Evolutionary conservation across 2,329 filamentous ascomycete genomes (phyloP), one percentile per base, ranked within the genome.

Genomic region (Sclerotinia minor): DNA sequence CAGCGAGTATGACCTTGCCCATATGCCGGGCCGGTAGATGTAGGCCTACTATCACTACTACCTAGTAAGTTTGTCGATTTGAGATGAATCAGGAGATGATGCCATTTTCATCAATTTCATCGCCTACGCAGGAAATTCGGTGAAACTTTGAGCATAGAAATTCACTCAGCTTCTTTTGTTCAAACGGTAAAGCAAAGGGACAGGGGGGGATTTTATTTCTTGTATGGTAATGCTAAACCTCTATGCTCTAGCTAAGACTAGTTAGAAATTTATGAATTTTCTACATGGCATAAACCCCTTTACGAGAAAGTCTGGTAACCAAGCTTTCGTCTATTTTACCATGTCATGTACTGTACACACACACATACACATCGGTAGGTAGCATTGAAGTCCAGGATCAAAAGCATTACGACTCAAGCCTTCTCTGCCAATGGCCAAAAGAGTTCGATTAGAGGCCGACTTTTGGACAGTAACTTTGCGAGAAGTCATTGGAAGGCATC

Each of bases 91-190:
- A 47, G 67, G 55, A 59, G 57, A 68, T n/a, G 29, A 67, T 47
- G 29, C 45, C 35, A 32, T 61, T 61, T 61, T 38, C 47, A 50
- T 49, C 19, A 32, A 35, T 49, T 49, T 50, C 59, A 32, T 65
- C 65, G 59, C 63, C 54, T 66, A 59, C 68, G 68, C 68, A 68
- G 26, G 47, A 69, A 69, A 29, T 58, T 68, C 67, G 67, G 67
- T 49, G 49, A 67, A 67, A 66, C 38, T 44, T 15, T 15, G 9
- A 50, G 17, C 19, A 19, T 50, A 57, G 35, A 38, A 55, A 41
- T 5, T 9, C 38, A n/a, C n/a, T 50, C 47, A 50, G 47, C 29
- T 35, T 32, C 26, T 38, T 38, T 29, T 35, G n/a, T 13, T 5
- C 8, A 35, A 61, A 17, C 19, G 41, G 58, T 35, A 49, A 44